phyloP scores from a whole-genome alignment of 2,329 filamentous ascomycete genomes.

The Cercospora sp. region DNA sequence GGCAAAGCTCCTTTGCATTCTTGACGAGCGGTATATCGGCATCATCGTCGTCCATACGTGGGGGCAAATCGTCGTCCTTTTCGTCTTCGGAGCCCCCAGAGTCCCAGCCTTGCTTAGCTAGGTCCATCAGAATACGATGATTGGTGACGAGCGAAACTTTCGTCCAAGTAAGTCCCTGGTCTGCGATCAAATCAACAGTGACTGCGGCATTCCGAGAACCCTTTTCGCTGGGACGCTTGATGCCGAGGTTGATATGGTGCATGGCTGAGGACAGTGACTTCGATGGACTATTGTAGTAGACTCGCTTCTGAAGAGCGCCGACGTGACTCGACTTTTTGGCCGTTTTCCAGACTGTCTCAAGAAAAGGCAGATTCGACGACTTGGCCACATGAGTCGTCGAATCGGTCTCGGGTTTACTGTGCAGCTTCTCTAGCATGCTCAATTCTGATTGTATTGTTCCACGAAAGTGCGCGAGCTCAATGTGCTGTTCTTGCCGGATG shows the following conservation, averaged over 20 bases:
- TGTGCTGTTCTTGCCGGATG: conserved; percentile 40
- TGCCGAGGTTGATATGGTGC: conserved; percentile 34
- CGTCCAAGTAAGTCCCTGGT: conserved; percentile 65
- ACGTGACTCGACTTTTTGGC: conserved; percentile 60
- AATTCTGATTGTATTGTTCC: conserved; percentile 40
- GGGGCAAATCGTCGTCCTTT: conserved; percentile 40
- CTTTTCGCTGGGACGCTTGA: conserved; percentile 20
- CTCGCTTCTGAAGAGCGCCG: conserved; percentile 57
- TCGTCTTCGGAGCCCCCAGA: conserved; percentile 50
- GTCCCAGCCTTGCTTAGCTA: conserved; percentile 68
- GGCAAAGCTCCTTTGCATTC: conserved; percentile 58
- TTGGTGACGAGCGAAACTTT: conserved; percentile 68
- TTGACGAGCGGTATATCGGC: conserved; percentile 59
- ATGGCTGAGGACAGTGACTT: conserved; percentile 30
- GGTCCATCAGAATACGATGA: conserved; percentile 64
- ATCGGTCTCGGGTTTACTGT: conserved; percentile 29
- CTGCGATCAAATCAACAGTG: conserved; percentile 64
- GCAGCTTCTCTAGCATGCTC: conserved; percentile 35
- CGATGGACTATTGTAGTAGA: conserved; percentile 46
- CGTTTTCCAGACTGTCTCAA: conserved; percentile 62
- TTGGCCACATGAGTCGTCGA: conserved; percentile 55
- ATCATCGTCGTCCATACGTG: conserved; percentile 52
- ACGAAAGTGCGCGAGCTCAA: conserved; percentile 39
- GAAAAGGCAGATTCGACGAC: conserved; percentile 67
- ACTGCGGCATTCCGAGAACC: conserved; percentile 31